Conservation (phyloP, 176 grass and related monocot species). For the Chrysopogon serrulatus region DNA sequence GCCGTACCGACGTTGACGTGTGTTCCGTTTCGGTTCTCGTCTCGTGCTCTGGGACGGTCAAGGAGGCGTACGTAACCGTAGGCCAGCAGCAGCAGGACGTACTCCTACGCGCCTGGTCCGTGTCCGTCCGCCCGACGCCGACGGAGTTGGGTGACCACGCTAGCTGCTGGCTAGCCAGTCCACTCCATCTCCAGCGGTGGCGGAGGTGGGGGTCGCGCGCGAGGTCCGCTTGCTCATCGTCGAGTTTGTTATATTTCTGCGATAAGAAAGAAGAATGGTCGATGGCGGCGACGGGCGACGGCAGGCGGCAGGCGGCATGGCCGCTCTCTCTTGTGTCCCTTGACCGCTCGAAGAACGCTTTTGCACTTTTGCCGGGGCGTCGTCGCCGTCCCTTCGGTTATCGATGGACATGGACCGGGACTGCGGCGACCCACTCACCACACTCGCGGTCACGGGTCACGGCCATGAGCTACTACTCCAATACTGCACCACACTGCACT, state of each 20-base stretch:
- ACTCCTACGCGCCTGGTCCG: neutral
- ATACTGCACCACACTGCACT: too few relatives aligned
- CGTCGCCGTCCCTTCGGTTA: too few relatives aligned
- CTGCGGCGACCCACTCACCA: neutral
- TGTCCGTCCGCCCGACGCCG: neutral
- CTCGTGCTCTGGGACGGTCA: neutral
- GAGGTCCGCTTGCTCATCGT: neutral
- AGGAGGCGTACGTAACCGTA: neutral
- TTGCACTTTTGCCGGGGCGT: neutral
- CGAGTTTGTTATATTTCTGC: neutral
- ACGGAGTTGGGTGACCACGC: neutral
- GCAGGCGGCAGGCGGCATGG: conserved; percentile 27
- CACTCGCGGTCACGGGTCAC: neutral
- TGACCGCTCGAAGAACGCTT: conserved; percentile 17
- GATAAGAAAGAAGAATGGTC: too few relatives aligned
- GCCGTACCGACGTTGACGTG: conserved; percentile 4
- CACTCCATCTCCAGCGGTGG: neutral
- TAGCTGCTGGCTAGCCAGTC: neutral
- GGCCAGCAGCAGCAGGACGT: neutral
- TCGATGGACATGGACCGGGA: neutral
- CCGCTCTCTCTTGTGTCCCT: conserved; percentile 20
- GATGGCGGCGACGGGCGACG: neutral
- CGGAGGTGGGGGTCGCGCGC: neutral
- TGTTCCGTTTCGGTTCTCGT: neutral
- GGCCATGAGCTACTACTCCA: too few relatives aligned